A percentile compares a stretch with the other conserved stretches of the same genome.
Conservation (phyloP, 805 yeast species). For the Candida boleticola region DNA sequence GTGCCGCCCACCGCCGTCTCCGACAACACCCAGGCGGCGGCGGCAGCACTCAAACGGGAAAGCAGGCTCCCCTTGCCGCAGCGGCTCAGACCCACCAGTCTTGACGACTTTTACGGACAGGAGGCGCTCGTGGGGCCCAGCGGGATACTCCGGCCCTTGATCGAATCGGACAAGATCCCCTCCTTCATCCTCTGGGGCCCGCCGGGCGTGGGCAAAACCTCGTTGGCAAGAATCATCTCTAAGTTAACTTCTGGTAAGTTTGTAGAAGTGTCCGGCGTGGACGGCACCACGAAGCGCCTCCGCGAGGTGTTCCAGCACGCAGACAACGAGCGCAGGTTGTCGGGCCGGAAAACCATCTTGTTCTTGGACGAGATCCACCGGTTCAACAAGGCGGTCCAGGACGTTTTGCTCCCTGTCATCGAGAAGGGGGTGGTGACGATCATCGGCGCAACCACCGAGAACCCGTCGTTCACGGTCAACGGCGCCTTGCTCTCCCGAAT, state of each 20-base stretch:
- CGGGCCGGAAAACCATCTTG: constrained; percentile 40
- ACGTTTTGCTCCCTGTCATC: constrained; percentile 39
- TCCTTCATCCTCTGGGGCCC: constrained; percentile 44
- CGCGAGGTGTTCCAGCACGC: constrained; percentile 36
- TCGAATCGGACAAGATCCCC: constrained; percentile 32
- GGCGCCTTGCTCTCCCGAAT: constrained; percentile 43
- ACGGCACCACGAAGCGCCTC: constrained; percentile 33
- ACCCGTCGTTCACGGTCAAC: constrained; percentile 47
- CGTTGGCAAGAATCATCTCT: constrained; percentile 41
- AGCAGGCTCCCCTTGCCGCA: constrained; percentile 38
- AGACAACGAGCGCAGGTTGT: constrained; percentile 31
- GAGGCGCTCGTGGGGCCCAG: constrained; percentile 37
- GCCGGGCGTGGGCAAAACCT: constrained; percentile 46
- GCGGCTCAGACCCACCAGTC: constrained; percentile 34
- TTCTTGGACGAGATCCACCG: constrained; percentile 46
- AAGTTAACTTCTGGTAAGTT: constrained; percentile 28
- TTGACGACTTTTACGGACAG: constrained; percentile 42
- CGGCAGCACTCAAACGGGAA: constrained; percentile 13
- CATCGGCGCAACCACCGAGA: constrained; percentile 60
- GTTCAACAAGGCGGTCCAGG: constrained; percentile 43
- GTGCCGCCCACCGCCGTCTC: not conserved
- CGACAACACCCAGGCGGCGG: not conserved
- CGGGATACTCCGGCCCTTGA: constrained; percentile 36
- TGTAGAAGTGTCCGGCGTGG: constrained; percentile 41
- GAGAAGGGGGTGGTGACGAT: constrained; percentile 40